Evolutionary conservation across 1,284 basidiomycete genomes (phyloP), one percentile per base, ranked within the genome.

Genomic region (Trichosporon faecale): DNA sequence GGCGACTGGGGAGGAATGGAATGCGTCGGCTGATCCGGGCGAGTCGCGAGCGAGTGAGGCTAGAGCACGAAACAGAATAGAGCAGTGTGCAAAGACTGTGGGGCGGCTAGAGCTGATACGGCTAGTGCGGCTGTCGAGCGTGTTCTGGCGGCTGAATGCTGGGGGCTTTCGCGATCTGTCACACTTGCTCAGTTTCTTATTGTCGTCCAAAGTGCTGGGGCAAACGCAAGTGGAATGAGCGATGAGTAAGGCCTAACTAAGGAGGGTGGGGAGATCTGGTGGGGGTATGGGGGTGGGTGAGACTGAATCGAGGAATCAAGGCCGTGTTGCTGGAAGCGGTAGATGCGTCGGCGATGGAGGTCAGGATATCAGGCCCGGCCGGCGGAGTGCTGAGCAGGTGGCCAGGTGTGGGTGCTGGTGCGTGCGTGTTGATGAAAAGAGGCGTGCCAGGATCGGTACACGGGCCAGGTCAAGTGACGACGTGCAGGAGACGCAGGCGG

Each of bases 391-490:
- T 4, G 33, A 5, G 40, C 40, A n/a, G 40, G 18, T n/a, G 35
- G 35, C 31, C 31, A 33, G 31, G 4, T 33, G 3, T 3, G 37
- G 6, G 5, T 46, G 44, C 21, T n/a, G 49, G 21, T 52, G n/a
- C 35, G 14, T 25, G 49, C 49, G 49, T 52, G 49, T 52, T 52
- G 49, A 52, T 52, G 23, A 52, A 52, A 52, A 25, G 49, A 52
- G 49, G 49, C 49, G 49, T 52, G 23, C 35, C 21, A 46, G 18
- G 44, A 46, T 21, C 44, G 44, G 44, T 46, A 46, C 44, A 52
- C 49, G 49, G 49, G 49, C 49, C 49, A 52, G 49, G 49, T 52
- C 49, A 52, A 52, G 49, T 52, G 49, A 52, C 49, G 49, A 23
- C 49, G 21, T 52, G 49, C 21, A 23, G 16, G 33, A 33, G 33